Percentiles rank a stretch among this genome's conserved stretches.
These are phyloP conservation scores for Pseudonitzschia multiseries DNA, from an alignment of 108 stramenopile species.

Conservation along the genomic window DNA sequence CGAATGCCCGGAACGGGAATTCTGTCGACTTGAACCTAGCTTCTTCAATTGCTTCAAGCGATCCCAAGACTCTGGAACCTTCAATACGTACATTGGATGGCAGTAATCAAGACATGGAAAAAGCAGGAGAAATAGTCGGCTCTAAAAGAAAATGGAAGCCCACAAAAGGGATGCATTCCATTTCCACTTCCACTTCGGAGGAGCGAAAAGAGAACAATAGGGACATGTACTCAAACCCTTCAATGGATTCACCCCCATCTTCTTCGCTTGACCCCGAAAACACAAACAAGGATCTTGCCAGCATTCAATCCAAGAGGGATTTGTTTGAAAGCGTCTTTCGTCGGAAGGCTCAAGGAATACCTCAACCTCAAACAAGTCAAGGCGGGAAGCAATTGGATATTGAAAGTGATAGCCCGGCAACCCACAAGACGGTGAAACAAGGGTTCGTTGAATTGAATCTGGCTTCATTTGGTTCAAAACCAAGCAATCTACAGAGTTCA, in stretches of 20 bases:
- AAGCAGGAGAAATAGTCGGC: too few relatives aligned
- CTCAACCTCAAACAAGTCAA: background rate
- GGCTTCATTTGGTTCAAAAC: background rate
- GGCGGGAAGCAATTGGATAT: too few relatives aligned
- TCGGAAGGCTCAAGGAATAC: background rate
- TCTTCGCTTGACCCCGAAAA: background rate
- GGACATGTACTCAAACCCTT: too few relatives aligned
- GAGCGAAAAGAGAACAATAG: too few relatives aligned
- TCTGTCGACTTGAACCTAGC: too few relatives aligned
- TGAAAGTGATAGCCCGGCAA: background rate
- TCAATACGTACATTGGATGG: too few relatives aligned
- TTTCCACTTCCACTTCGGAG: too few relatives aligned
- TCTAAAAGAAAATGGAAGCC: background rate
- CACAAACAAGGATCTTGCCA: background rate
- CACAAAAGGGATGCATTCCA: too few relatives aligned
- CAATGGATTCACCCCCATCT: too few relatives aligned
- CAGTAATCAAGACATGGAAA: background rate
- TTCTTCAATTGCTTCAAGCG: too few relatives aligned
- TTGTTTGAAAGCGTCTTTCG: background rate
- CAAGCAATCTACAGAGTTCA: background rate
- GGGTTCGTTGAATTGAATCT: slow-evolving; percentile 28
- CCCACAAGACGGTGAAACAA: slow-evolving; percentile 25
- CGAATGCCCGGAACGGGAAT: too few relatives aligned
- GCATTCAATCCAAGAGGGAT: slow-evolving; percentile 3
- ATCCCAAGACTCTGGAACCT: too few relatives aligned